Base-by-base conservation (phyloP, 2,329 filamentous ascomycete species). In the Botryotinia calthae region DNA sequence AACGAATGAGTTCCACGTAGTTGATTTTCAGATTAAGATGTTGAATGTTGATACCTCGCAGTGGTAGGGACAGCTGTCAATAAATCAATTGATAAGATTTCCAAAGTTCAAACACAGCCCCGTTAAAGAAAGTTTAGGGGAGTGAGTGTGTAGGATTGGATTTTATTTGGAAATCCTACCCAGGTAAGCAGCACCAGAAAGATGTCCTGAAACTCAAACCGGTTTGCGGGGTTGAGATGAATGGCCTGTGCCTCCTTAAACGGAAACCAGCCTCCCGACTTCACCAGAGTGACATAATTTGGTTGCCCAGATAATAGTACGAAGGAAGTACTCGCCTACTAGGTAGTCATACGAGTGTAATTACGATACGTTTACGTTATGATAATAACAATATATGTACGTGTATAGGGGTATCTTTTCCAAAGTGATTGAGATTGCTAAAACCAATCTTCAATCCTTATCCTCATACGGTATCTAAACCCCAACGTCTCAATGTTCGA, bases 1-100 rank as follows among this genome's bases (percentile, higher is more conserved):
- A 72, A 46, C 25, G 65, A 59, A 64, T 56, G 70, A 66, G 16
- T 48, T 70, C 54, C 54, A 62, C 67, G 48, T 46, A 56, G 71
- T 42, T 28, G 42, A 34, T 61, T 9, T 40, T 31, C 59, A 16
- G 56, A 40, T 44, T 20, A 28, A 37, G 18, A 28, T 25, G 34
- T 70, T 61, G 34, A 69, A 28, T 31, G 34, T 70, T 61, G 34
- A 69, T 59, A 31, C 42, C 2, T 25, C 20, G 54, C 31, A 61
- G 40, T 59, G 59, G 56, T 59, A 67, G 56, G 62, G 54, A 72
- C 63, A 72, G 46, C 6, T 51, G 44, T 54, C 46, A 54, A 40
- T 59, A 31, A 51, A 46, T 51, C 40, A 48, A 59, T 72, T 66
- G 61, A 65, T 64, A 48, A 66, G 40, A 34, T 46, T 42, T 42